Base-by-base conservation (phyloP, 1,139 yeast species). In the Magnusiomyces ingens region DNA sequence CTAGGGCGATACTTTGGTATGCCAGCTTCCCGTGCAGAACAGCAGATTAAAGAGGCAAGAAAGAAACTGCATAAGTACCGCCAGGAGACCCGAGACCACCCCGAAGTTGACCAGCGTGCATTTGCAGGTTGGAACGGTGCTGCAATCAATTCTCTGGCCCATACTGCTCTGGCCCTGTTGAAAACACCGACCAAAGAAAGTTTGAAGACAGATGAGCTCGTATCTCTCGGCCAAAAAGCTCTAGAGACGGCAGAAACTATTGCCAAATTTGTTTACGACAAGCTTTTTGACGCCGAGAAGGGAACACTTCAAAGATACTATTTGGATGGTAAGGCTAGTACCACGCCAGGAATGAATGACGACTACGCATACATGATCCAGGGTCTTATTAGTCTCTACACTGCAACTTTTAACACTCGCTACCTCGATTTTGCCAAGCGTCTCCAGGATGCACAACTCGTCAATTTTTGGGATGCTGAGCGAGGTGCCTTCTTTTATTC, bases 101-200 rank as follows among this genome's bases (percentile, higher is more conserved):
- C 74, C 1, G 61, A 55, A 1, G 58, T 67, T 12, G 74, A 71
- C 49, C 57, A 60, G 17, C 69, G 70, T 54, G 57, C 68, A n/a
- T 62, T 69, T 15, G 62, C 70, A 2, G 61, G 70, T 5, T 70
- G 73, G 71, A 69, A 69, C 49, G 74, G 72, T 0, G 63, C 67
- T 1, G 71, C 71, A 0, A 63, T 70, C 42, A 67, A 72, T 11
- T 69, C 71, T 1, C 59, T 70, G 19, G 70, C 74, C 2, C 58
- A 70, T 19, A 70, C 74, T 0, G 59, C 60, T 2, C 49, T 53
- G 2, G 59, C 59, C 10, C 51, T 63, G 21, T 52, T 53, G 2
- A 43, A 18, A 4, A 41, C 51, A 3, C 17, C 40, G n/a, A 13
- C 40, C 5, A 3, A 45, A 44, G 19, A 45, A 21, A n/a, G 29